Evolutionary conservation across 768 basidiomycete genomes (phyloP), one percentile per base, ranked within the genome.

Genomic region (Megacollybia marginata): DNA sequence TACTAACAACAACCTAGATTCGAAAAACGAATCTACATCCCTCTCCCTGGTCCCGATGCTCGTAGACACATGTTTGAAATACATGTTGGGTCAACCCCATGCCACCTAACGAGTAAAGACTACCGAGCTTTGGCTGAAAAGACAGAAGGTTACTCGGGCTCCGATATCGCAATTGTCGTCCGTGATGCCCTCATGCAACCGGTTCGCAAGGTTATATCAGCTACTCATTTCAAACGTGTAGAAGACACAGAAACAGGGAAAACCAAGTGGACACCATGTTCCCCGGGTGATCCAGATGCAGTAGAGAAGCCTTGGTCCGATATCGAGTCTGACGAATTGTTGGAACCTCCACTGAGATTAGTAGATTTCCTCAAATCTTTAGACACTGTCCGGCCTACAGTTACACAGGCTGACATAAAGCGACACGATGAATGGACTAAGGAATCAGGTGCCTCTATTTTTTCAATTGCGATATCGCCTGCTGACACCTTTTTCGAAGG

Each of bases 171-270:
- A 2, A 87, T 94, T 55, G 75, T 95, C 47, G 95, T 97, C 20
- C 85, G 93, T 50, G 95, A 98, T 60, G 94, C 95, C 1, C 77
- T 99, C 54, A 99, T 98, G 95, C 94, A 98, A 62, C 95, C 95
- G 1, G 90, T 99, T 12, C 83, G 95, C 48, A 98, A 99, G 64
- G 92, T 99, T 42, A 80, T 97, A 45, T 82, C 85, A 18, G 93
- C 96, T 2, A 96, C 93, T 1, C 95, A 99, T 67, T 99, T 99
- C 70, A 92, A 92, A 62, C 72, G 66, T 32, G 71, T 80, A 19
- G 51, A 55, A 1, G 70, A 70, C 10, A 62, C 57, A 8, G 57
- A 64, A 20, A 55, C 55, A 42, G 23, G 23, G 23, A 28, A 28
- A 28, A 56, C 54, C 31, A 93, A 84, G 67, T 95, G 80, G 85